Evolutionary conservation across 352 stramenopile species (phyloP), one percentile per base, ranked within the genome.

Genomic region (Globisporangium okanoganense): DNA sequence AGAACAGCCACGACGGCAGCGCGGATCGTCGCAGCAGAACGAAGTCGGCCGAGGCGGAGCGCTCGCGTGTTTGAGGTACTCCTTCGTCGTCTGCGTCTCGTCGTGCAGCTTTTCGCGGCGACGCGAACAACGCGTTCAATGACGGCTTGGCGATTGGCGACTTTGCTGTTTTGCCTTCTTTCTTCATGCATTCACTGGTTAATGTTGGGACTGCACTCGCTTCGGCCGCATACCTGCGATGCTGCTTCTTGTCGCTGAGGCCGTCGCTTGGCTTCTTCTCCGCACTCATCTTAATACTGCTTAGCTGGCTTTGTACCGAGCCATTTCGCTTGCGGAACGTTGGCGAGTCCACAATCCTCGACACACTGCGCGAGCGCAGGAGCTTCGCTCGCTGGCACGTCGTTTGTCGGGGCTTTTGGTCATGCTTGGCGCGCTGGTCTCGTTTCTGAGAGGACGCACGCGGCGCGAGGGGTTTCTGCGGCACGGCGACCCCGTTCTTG

Each of bases 321-420:
- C 73, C 67, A 40, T 58, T 55, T 25, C 62, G 67, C 43, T 71
- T 75, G 36, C 70, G 70, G 45, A 73, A 75, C 38, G 57, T 61
- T 8, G 68, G 58, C 16, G 54, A 73, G 18, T 76, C 67, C 9
- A 71, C 67, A 56, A 76, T 73, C 41, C 71, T 60, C 35, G 71
- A 73, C 31, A 75, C 62, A 36, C 65, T 73, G 36, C 71, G 71
- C 27, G 71, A 78, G 41, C 68, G 68, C 3, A 66, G 61, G 20
- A 78, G 68, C 54, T 76, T 78, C 1, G 61, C 65, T 18, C 61
- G 62, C 16, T 63, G 58, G 35, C 66, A 61, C 33, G 63, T 63
- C 1, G 56, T 50, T 8, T 51, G 33, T 4, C 44, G 47, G 6
- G 47, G 43, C 48, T 60, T 66, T 2, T 66, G 53, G 14, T 69